Evolutionary conservation across 306 rosid species (phyloP).

Genomic region (Oxytropis ochrocephala): DNA sequence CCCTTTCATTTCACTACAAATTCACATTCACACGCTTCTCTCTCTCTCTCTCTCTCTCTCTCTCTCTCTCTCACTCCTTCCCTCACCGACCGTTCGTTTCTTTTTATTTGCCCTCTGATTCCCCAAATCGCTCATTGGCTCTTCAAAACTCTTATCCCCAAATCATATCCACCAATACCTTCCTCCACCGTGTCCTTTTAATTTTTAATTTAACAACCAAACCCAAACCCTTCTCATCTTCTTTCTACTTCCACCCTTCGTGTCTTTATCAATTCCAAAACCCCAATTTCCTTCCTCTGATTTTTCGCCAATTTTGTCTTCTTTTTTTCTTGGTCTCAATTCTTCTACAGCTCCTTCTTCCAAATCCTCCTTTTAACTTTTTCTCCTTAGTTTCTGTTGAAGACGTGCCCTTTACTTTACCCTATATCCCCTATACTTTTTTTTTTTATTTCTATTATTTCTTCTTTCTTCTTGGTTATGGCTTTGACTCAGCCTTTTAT

Average conservation of each 20-base stretch:
- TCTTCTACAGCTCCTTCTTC: neutral
- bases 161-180: neutral
- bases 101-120: neutral
- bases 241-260: conserved; percentile 7
- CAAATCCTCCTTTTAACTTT: neutral
- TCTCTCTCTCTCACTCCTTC: neutral
- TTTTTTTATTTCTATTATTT: too few relatives aligned
- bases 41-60: too few relatives aligned
- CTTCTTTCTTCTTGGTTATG: neutral
- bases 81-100: neutral
- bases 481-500: neutral
- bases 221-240: neutral
- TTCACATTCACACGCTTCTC: conserved; percentile 19
- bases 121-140: conserved; percentile 9
- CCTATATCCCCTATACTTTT: neutral
- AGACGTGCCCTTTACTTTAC: neutral
- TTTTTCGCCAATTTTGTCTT: conserved; percentile 23
- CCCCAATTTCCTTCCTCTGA: conserved; percentile 17
- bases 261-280: neutral
- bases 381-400: neutral
- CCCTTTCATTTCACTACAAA: neutral
- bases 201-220: neutral
- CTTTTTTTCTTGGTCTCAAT: conserved; percentile 2
- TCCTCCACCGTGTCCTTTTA: conserved; percentile 14
- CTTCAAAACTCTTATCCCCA: conserved; percentile 3